Base-by-base conservation (phyloP, 2,329 filamentous ascomycete species). In the Davidsoniella virescens region DNA sequence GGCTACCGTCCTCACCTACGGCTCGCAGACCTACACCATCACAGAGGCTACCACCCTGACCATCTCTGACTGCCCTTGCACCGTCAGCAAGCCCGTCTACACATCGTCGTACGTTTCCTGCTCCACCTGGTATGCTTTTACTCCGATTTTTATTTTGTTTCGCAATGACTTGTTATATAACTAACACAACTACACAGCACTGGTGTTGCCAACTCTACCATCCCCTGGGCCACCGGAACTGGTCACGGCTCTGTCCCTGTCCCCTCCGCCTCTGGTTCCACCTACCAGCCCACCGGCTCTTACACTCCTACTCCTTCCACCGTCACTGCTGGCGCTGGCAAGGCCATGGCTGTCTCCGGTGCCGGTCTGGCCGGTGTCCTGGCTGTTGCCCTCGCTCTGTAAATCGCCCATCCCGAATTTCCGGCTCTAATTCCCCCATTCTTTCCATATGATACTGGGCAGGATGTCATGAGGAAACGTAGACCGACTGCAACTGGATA, bases 51-150 rank as follows among this genome's bases (percentile, higher is more conserved):
- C 78, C 63, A 80, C 77, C 63, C 65, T 83, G 65, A 84, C 80
- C 69, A 75, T 84, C 71, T 76, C 76, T 59, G 70, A 81, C 72
- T 82, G 80, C 73, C 75, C 79, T 59, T 83, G 78, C 78, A 84
- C 76, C 61, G 61, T 78, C 66, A 72, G 70, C 68, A 73, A 71
- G 68, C 73, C 76, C 50, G 67, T 78, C 58, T 65, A 66, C 61
- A 70, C 67, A 63, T 67, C 68, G 62, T 68, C 70, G 55, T 63
- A 66, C 43, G 72, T 76, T 43, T 58, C 66, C 63, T 77, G 73
- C 73, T 59, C 67, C 62, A 67, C 65, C 65, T 76, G 72, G 71
- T 74, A 68, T 61, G 67, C 58, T 49, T 37, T 38, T 23, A 16
- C 25, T 42, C 12, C 40, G 20, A 20, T 16, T 47, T 23, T 18